A percentile compares a stretch with the other conserved stretches of the same genome.
Evolutionary conservation across 768 basidiomycete species (phyloP).

Genomic region (Naematelia encephala): DNA sequence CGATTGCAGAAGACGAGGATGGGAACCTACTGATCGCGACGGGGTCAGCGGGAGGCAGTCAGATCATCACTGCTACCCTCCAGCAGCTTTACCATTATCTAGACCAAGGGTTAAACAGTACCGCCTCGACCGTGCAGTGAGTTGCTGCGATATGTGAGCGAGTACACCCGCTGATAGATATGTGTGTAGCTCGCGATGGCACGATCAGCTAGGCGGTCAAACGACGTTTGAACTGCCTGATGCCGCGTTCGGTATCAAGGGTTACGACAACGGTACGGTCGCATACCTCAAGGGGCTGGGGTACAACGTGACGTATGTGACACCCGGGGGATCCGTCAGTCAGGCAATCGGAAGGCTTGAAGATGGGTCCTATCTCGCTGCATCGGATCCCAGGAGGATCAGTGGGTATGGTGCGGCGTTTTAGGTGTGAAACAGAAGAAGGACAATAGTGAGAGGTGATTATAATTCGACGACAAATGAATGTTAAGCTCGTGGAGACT

Average conservation of each 20-base stretch:
- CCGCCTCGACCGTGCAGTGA: slow-evolving; percentile 8
- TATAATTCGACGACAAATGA: no score
- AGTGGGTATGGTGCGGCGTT: slow-evolving; percentile 24
- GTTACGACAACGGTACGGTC: slow-evolving; percentile 37
- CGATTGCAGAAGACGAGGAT: slow-evolving; percentile 52
- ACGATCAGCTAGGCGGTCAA: slow-evolving; percentile 38
- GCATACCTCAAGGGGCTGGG: slow-evolving; percentile 23
- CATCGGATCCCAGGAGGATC: slow-evolving; percentile 27
- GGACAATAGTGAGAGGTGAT: no score
- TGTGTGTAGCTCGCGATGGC: slow-evolving; percentile 32
- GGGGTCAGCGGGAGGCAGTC: slow-evolving; percentile 51
- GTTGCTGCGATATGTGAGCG: background rate
- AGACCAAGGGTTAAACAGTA: slow-evolving; percentile 46
- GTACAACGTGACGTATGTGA: slow-evolving; percentile 37
- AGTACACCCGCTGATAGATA: background rate
- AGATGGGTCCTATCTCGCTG: slow-evolving; percentile 31
- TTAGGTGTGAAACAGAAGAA: slow-evolving; percentile 1
- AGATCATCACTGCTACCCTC: slow-evolving; percentile 53
- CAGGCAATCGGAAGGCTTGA: slow-evolving; percentile 33
- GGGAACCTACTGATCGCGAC: slow-evolving; percentile 52
- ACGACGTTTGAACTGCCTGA: slow-evolving; percentile 32
- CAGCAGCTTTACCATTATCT: slow-evolving; percentile 51
- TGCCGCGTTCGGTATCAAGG: slow-evolving; percentile 19
- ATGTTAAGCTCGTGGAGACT: no score
- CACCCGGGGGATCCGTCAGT: slow-evolving; percentile 24